Conservation (phyloP, 805 yeast species). For the Peterozyma toletana region DNA sequence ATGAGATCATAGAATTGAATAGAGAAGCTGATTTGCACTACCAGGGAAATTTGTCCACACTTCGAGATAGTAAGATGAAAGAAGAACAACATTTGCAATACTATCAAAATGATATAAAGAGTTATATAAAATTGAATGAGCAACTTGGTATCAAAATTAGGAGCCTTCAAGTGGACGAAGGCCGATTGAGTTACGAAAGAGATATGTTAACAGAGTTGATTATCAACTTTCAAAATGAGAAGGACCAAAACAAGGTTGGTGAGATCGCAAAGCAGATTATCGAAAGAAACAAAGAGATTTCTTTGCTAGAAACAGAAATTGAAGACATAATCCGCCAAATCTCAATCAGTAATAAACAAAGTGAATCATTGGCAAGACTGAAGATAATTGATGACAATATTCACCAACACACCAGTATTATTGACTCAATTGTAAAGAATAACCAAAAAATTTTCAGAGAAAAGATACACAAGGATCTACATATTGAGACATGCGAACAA, state of each 20-base stretch:
- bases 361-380: constrained; percentile 51
- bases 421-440: constrained; percentile 20
- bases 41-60: constrained; percentile 10
- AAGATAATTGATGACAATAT: constrained; percentile 35
- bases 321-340: constrained; percentile 50
- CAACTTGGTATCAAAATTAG: constrained; percentile 30
- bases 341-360: constrained; percentile 43
- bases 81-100: constrained; percentile 37
- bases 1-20: constrained; percentile 8
- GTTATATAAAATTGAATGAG: constrained; percentile 25
- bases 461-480: constrained; percentile 11
- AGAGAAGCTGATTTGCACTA: constrained; percentile 11
- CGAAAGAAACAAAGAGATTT: constrained; percentile 27
- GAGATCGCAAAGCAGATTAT: constrained; percentile 27
- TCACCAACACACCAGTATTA: constrained; percentile 20
- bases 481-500: constrained; percentile 10
- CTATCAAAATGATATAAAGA: constrained; percentile 30
- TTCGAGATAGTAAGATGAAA: constrained; percentile 27
- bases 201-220: constrained; percentile 31
- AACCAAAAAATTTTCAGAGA: constrained; percentile 16
- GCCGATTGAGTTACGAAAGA: constrained; percentile 38
- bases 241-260: constrained; percentile 19
- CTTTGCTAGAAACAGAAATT: constrained; percentile 31
- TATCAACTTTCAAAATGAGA: constrained; percentile 23
- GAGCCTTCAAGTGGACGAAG: constrained; percentile 32